Conservation (phyloP, 140 eudicot genomes). For the Anethum foeniculum region DNA sequence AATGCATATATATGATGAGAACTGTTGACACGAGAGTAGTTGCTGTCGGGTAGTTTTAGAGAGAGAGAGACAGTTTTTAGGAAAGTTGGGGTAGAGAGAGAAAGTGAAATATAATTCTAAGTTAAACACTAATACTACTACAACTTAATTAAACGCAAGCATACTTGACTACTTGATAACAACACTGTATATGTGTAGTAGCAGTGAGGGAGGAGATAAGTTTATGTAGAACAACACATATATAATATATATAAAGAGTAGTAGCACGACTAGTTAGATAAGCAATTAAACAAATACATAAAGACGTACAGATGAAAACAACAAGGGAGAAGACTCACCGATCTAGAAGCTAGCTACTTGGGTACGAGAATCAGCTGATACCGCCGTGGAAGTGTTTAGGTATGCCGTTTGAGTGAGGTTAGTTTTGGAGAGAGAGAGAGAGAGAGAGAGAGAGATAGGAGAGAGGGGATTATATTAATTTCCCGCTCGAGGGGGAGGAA, state of each 20-base stretch:
- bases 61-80: not conserved
- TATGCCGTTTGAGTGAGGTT: not conserved
- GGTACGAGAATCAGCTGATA: too few relatives aligned
- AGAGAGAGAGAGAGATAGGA: not conserved
- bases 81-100: conserved; percentile 1
- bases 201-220: not conserved
- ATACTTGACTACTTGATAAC: not conserved
- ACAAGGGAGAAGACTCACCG: not conserved
- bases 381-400: not conserved
- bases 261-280: not conserved
- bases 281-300: not conserved
- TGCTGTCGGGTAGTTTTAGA: not conserved
- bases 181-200: not conserved
- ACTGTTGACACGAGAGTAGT: not conserved
- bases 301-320: not conserved
- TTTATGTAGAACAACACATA: not conserved
- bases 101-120: not conserved
- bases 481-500: conserved; percentile 20
- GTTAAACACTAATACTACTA: not conserved
- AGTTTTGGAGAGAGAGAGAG: not conserved
- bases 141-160: not conserved
- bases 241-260: not conserved
- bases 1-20: not conserved
- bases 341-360: not conserved
- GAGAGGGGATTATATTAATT: not conserved